Evolutionary conservation across 768 basidiomycete species (phyloP).

Genomic region (Boletus bicolor): DNA sequence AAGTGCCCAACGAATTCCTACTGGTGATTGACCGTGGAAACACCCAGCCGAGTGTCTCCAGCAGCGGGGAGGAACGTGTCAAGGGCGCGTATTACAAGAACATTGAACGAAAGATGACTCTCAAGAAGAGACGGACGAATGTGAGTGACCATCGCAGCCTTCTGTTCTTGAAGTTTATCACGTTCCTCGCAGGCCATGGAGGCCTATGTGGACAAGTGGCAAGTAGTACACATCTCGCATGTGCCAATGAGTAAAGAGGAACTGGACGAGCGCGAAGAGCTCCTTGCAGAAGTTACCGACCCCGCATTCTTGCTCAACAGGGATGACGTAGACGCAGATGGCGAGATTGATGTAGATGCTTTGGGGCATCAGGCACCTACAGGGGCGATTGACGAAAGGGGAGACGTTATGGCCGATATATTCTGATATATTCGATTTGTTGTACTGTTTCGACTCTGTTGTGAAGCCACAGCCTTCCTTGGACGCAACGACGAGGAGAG

Average conservation of each 20-base stretch:
- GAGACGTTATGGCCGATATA: conserved; percentile 33
- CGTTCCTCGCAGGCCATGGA: conserved; percentile 52
- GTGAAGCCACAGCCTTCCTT: neutral
- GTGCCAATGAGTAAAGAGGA: conserved; percentile 71
- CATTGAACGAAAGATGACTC: conserved; percentile 82
- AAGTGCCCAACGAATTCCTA: conserved; percentile 81
- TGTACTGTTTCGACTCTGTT: neutral
- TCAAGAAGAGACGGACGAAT: conserved; percentile 82
- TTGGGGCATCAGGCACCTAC: conserved; percentile 55
- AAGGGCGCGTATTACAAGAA: conserved; percentile 87
- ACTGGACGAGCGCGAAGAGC: conserved; percentile 73
- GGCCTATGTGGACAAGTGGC: conserved; percentile 77
- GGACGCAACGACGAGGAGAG: neutral
- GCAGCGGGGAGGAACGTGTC: conserved; percentile 37
- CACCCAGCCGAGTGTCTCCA: conserved; percentile 33
- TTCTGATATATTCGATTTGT: conserved; percentile 18
- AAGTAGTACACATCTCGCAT: conserved; percentile 72
- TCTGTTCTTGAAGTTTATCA: neutral
- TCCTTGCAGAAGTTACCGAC: conserved; percentile 73
- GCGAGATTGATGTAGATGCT: conserved; percentile 49
- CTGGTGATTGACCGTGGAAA: conserved; percentile 69
- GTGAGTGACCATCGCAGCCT: conserved; percentile 41
- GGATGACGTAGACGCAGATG: conserved; percentile 57
- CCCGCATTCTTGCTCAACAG: conserved; percentile 51
- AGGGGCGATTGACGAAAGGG: conserved; percentile 45